Percentiles rank a stretch among this genome's conserved stretches.
These are phyloP conservation scores for Candida taoyuanica DNA, from an alignment of 805 yeast species.

Conservation along the genomic window DNA sequence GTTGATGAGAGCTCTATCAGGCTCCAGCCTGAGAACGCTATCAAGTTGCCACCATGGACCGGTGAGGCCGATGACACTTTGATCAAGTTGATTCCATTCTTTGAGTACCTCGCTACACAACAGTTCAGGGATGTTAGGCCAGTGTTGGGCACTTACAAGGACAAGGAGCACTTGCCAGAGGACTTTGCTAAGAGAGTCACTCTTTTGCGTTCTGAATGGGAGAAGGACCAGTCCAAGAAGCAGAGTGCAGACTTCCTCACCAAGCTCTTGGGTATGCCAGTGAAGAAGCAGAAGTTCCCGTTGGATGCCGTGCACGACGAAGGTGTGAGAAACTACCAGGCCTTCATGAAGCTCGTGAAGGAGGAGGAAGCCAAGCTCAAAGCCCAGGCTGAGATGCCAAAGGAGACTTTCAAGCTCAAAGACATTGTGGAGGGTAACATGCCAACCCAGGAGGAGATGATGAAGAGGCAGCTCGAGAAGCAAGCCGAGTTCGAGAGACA, in stretches of 20 bases:
- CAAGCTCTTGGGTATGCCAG: slow-evolving; percentile 59
- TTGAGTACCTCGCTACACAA: slow-evolving; percentile 92
- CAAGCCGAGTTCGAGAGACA: slow-evolving; percentile 34
- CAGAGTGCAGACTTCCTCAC: slow-evolving; percentile 49
- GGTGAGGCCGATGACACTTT: slow-evolving; percentile 81
- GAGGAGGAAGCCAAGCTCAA: slow-evolving; percentile 67
- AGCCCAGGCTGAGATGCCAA: slow-evolving; percentile 73
- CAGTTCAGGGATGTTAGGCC: slow-evolving; percentile 85
- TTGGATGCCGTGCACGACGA: slow-evolving; percentile 86
- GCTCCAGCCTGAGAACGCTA: slow-evolving; percentile 92
- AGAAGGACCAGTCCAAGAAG: slow-evolving; percentile 44
- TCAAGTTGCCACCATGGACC: slow-evolving; percentile 78
- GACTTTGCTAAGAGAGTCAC: slow-evolving; percentile 81
- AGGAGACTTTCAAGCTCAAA: slow-evolving; percentile 78
- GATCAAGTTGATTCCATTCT: slow-evolving; percentile 79
- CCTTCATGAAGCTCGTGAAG: slow-evolving; percentile 74
- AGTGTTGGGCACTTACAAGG: slow-evolving; percentile 66
- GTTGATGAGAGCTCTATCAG: slow-evolving; percentile 66
- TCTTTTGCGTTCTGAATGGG: slow-evolving; percentile 67
- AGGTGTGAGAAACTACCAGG: slow-evolving; percentile 84
- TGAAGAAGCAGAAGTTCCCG: slow-evolving; percentile 50
- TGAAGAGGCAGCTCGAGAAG: slow-evolving; percentile 38
- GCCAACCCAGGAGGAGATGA: slow-evolving; percentile 66
- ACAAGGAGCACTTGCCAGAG: slow-evolving; percentile 60
- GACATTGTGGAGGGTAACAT: slow-evolving; percentile 80